Evolutionary conservation across 108 stramenopile genomes (phyloP), one percentile per base, ranked within the genome.

Genomic region (Conticribra weissflogii): DNA sequence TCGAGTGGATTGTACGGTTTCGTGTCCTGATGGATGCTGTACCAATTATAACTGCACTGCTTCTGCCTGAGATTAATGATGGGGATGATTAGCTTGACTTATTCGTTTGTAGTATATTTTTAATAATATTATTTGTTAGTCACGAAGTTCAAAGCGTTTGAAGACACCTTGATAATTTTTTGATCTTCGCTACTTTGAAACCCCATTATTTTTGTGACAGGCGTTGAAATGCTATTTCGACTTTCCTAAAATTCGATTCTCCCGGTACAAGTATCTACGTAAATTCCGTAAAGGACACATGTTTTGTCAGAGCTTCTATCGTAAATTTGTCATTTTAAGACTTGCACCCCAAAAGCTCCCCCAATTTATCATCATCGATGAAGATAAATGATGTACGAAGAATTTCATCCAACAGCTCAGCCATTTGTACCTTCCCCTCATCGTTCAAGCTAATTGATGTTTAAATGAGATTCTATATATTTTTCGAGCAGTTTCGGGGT

Each of bases 281-380:
- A 30, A 80, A 80, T 50, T 80, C 79, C 25, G 74, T 71, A 28
- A 80, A 80, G 3, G 79, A 52, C 0, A 80, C 68, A 27, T 59
- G 71, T 30, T 31, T 60, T 16, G 70, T 60, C 53, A 45, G 48
- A 21, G 55, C 68, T 5, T 76, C 71, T 3, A 71, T 28, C 63
- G 47, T 24, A 28, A 49, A 68, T 33, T 30, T 31, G 24, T 63
- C 63, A 25, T 62, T 29, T 14, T 50, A 44, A n/a, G 53, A 36
- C 21, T 80, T 74, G 44, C 70, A 71, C 12, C 79, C 79, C 30
- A 80, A 49, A n/a, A 75, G 62, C 1, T 76, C 61, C 41, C 31
- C 59, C 0, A 80, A 18, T 21, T 70, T 60, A 5, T 75, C 55
- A 51, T 80, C 79, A 15, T 31, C 47, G n/a, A 76, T 28, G 22